Evolutionary conservation across 139 green algal species (phyloP).

Genomic region (Diplosphaera chodatii): DNA sequence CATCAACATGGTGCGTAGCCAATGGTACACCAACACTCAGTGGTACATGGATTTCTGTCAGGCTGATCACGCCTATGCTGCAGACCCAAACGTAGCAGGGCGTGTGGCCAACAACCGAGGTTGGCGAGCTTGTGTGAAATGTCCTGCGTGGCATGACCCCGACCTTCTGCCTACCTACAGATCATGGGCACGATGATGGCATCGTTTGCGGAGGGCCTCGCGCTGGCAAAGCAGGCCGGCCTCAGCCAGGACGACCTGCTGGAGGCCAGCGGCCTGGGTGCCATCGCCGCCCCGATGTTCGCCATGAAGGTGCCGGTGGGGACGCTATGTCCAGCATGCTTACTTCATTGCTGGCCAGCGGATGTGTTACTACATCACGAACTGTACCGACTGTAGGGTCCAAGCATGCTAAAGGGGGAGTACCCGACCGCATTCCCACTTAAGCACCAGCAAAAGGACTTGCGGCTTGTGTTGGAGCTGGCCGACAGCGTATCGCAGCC

Average conservation of each 20-base stretch:
- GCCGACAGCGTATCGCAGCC: slow-evolving; percentile 54
- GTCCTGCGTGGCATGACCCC: too few species aligned
- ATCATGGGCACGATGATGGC: slow-evolving; percentile 76
- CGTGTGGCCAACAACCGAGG: too few species aligned
- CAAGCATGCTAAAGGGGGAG: slow-evolving; percentile 46
- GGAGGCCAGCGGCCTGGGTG: slow-evolving; percentile 80
- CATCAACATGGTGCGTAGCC: slow-evolving; percentile 93
- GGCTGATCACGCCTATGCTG: slow-evolving; percentile 5
- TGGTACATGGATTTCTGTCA: too few species aligned
- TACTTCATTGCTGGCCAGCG: too few species aligned
- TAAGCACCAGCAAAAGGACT: slow-evolving; percentile 96
- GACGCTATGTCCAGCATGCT: too few species aligned
- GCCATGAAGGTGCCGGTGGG: slow-evolving; percentile 73
- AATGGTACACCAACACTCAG: too few species aligned
- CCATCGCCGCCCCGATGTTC: slow-evolving; percentile 87
- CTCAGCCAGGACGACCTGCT: slow-evolving; percentile 68
- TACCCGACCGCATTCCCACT: slow-evolving; percentile 92
- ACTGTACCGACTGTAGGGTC: too few species aligned
- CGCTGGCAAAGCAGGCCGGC: slow-evolving; percentile 52
- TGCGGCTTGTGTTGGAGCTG: slow-evolving; percentile 65
- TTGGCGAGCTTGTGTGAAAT: too few species aligned
- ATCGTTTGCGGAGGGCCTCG: slow-evolving; percentile 51
- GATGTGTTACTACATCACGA: too few species aligned
- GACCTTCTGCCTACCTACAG: slow-evolving; percentile 3
- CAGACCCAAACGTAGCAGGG: neutral